Evolutionary conservation across 805 yeast genomes (phyloP).

Genomic region (Tetrapisispora namnaoensis): DNA sequence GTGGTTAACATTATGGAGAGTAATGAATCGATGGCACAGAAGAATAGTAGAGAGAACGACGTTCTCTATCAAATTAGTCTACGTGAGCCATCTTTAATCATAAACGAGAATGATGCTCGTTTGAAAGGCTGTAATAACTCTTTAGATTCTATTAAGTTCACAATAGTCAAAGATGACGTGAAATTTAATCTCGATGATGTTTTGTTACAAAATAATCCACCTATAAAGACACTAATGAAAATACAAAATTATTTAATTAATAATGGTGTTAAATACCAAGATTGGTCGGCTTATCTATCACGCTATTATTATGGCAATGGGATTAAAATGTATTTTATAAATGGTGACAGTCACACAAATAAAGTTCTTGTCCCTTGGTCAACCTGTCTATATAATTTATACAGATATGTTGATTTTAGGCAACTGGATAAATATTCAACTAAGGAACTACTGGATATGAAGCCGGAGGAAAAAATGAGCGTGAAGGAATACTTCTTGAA

Average conservation of each 20-base stretch:
- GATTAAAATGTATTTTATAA: not conserved
- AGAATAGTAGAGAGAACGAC: not conserved
- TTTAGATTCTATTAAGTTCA: not conserved
- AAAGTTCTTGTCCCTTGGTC: not conserved
- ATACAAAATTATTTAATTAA: not conserved
- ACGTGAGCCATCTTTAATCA: not conserved
- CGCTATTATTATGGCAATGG: not conserved
- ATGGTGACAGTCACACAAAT: not conserved
- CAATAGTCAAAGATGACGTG: not conserved
- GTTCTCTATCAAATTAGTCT: not conserved
- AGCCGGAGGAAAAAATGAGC: not conserved
- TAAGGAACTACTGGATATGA: not conserved
- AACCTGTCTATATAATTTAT: not conserved
- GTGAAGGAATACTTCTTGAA: not conserved
- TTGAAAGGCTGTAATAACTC: not conserved
- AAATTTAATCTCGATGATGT: not conserved
- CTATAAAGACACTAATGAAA: not conserved
- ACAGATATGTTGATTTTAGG: constrained; percentile 1
- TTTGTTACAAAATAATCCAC: not conserved
- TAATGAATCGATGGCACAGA: not conserved
- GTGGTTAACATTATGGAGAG: too few relatives aligned
- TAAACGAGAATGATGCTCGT: not conserved
- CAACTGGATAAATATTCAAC: not conserved
- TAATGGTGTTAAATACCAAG: not conserved
- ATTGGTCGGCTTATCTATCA: not conserved